Conservation (phyloP, 371 early-diverging fungal species). For the Actinomucor elegans region DNA sequence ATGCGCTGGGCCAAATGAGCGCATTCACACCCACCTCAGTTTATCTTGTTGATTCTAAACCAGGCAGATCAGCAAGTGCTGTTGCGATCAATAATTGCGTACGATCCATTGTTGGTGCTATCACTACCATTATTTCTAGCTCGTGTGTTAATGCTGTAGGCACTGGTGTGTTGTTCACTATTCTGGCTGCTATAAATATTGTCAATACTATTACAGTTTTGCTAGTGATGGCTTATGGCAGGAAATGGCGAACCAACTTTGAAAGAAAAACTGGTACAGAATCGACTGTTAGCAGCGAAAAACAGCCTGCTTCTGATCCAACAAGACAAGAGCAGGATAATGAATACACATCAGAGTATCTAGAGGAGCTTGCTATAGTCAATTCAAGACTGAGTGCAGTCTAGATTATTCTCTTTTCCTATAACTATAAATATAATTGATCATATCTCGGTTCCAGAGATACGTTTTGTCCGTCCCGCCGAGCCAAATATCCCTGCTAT, state of each 20-base stretch:
- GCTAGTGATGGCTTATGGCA: constrained; percentile 18
- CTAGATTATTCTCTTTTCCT: background rate
- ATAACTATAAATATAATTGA: background rate
- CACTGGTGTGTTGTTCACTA: constrained; percentile 24
- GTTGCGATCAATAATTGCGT: constrained; percentile 53
- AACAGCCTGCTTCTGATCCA: background rate
- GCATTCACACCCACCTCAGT: constrained; percentile 49
- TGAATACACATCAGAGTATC: background rate
- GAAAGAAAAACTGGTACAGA: constrained; percentile 8
- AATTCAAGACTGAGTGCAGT: background rate
- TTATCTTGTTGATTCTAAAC: constrained; percentile 54
- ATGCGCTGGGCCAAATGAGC: constrained; percentile 34
- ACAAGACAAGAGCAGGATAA: background rate
- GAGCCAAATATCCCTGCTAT: no score
- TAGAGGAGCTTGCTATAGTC: background rate
- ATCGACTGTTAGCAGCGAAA: background rate
- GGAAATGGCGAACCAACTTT: constrained; percentile 21
- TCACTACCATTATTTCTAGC: constrained; percentile 29
- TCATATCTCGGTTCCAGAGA: no score
- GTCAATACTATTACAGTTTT: constrained; percentile 19
- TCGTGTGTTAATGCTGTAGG: constrained; percentile 16
- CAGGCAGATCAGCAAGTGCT: constrained; percentile 55
- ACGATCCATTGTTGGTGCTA: constrained; percentile 36
- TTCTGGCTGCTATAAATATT: constrained; percentile 26
- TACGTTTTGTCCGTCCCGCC: no score